Conservation (phyloP, 2,329 filamentous ascomycete genomes). For the Ophiostoma sp. region DNA sequence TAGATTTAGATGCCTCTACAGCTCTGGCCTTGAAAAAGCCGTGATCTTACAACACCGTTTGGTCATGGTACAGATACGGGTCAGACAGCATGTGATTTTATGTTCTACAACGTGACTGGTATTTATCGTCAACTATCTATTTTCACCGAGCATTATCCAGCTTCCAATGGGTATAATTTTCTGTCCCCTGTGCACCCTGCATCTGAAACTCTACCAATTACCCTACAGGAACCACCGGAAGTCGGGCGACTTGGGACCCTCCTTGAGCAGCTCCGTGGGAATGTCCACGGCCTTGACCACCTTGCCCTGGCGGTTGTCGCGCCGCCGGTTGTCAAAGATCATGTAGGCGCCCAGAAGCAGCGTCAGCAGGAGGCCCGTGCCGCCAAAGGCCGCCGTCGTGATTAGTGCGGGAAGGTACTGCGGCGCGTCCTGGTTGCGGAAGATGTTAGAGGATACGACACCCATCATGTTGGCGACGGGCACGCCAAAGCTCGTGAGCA, state of each 20-base stretch:
- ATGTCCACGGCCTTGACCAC: constrained; percentile 52
- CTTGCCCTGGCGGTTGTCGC: constrained; percentile 53
- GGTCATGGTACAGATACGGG: constrained; percentile 63
- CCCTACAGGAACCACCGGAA: constrained; percentile 49
- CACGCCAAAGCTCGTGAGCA: constrained; percentile 66
- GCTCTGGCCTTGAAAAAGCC: constrained; percentile 56
- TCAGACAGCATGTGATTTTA: constrained; percentile 39
- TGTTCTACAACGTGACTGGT: not conserved
- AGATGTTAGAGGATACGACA: constrained; percentile 63
- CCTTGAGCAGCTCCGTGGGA: constrained; percentile 50
- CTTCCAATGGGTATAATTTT: not conserved
- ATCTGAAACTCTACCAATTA: not conserved
- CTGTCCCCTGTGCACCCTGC: not conserved
- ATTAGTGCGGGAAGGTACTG: constrained; percentile 63
- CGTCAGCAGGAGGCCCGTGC: constrained; percentile 51
- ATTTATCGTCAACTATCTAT: not conserved
- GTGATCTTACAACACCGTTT: constrained; percentile 44
- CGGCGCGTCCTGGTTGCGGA: constrained; percentile 56
- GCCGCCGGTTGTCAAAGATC: constrained; percentile 58
- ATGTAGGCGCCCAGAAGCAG: constrained; percentile 57
- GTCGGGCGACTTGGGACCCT: constrained; percentile 49
- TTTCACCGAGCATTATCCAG: not conserved
- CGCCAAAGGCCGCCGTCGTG: constrained; percentile 60
- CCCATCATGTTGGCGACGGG: constrained; percentile 74
- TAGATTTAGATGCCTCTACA: not conserved